Evolutionary conservation across 192 early-diverging fungal genomes (phyloP).

Genomic region (Coemansia biformis): DNA sequence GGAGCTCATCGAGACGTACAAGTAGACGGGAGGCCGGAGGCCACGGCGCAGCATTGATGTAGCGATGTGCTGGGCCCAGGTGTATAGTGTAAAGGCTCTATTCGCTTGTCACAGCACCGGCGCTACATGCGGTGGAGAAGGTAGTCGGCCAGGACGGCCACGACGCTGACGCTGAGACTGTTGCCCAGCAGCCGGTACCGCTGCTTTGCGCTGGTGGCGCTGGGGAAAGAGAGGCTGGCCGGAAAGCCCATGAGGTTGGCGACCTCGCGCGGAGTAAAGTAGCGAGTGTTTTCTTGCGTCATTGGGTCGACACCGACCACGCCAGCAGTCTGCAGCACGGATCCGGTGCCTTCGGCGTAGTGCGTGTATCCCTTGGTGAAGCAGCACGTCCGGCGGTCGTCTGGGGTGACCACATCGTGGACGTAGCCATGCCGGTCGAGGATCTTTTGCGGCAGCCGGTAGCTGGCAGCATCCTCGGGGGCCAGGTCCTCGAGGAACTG

Average conservation of each 20-base stretch:
- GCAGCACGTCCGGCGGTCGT: constrained; percentile 62
- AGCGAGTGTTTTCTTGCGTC: constrained; percentile 39
- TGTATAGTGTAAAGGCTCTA: too few species aligned
- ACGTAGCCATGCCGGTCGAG: constrained; percentile 44
- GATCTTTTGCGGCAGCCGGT: constrained; percentile 23
- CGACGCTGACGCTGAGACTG: constrained; percentile 79
- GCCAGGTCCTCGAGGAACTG: constrained; percentile 35
- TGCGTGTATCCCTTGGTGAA: constrained; percentile 81
- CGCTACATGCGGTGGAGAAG: constrained; percentile 51
- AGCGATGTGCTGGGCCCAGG: too few species aligned
- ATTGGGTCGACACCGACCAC: constrained; percentile 25
- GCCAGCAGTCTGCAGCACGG: constrained; percentile 20
- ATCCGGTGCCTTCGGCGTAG: constrained; percentile 48
- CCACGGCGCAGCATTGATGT: too few species aligned
- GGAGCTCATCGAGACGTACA: constrained; percentile 40
- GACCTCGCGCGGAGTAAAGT: constrained; percentile 60
- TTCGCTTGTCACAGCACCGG: too few species aligned
- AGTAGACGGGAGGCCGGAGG: constrained; percentile 6
- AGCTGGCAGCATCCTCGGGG: constrained; percentile 3
- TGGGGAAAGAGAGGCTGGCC: constrained; percentile 67
- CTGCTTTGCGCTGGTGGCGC: constrained; percentile 61
- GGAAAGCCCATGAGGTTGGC: constrained; percentile 80
- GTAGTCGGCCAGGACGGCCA: constrained; percentile 69
- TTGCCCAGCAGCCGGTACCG: constrained; percentile 85
- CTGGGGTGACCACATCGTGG: constrained; percentile 62